These are phyloP conservation scores for Citrullus colocynthis DNA, from an alignment of 306 rosid genomes.

Conservation along the genomic window DNA sequence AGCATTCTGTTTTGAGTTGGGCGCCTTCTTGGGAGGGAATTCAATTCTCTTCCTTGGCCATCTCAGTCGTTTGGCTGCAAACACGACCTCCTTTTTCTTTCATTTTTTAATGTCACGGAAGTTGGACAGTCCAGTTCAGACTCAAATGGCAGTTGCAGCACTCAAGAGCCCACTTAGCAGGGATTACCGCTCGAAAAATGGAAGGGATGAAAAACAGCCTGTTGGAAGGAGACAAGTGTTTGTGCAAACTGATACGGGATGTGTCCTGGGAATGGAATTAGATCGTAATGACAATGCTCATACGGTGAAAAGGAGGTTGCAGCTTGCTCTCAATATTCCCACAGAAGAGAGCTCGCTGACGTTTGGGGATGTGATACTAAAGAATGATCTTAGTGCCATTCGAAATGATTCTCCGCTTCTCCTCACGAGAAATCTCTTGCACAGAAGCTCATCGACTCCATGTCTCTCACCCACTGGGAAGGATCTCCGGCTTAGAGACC, in stretches of 20 bases:
- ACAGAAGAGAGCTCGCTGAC: constrained; percentile 75
- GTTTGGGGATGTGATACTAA: constrained; percentile 75
- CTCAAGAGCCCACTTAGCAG: constrained; percentile 44
- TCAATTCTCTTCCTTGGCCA: constrained; percentile 34
- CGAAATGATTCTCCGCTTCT: constrained; percentile 78
- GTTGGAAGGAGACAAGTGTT: constrained; percentile 73
- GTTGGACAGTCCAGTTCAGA: constrained; percentile 87
- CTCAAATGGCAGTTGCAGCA: constrained; percentile 86
- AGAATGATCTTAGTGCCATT: constrained; percentile 75
- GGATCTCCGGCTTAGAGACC: constrained; percentile 71
- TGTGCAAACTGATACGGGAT: constrained; percentile 85
- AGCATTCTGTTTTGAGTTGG: constrained; percentile 32
- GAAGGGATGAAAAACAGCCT: constrained; percentile 36
- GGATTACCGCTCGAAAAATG: constrained; percentile 46
- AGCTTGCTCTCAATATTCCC: constrained; percentile 78
- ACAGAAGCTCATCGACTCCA: constrained; percentile 95
- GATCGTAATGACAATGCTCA: constrained; percentile 85
- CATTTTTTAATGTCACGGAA: constrained; percentile 65
- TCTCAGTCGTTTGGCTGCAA: constrained; percentile 25
- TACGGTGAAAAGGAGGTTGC: constrained; percentile 91
- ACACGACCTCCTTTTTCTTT: constrained; percentile 1
- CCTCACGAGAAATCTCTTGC: constrained; percentile 62
- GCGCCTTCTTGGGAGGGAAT: constrained; percentile 39
- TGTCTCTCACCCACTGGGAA: constrained; percentile 84
- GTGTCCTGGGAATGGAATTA: constrained; percentile 84